Evolutionary conservation across 805 yeast species (phyloP).

Genomic region (Nakazawaea molendinolei): DNA sequence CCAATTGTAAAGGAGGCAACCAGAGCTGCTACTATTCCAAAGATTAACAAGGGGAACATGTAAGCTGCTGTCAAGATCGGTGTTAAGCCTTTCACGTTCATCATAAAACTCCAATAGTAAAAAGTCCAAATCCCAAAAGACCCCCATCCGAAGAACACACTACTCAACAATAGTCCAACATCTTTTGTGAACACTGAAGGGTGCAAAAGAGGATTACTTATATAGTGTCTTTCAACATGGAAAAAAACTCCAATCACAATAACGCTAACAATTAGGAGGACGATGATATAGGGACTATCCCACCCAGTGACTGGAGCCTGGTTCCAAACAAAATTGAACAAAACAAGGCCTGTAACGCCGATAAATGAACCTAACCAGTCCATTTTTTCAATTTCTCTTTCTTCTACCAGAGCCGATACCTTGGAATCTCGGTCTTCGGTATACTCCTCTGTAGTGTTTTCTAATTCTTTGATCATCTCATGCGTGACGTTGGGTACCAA

Average conservation of each 20-base stretch:
- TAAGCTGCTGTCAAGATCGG: constrained; percentile 41
- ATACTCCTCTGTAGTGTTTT: background rate
- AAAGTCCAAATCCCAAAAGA: constrained; percentile 71
- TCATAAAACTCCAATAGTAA: constrained; percentile 47
- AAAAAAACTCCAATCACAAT: constrained; percentile 38
- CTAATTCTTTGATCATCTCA: background rate
- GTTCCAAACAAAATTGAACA: constrained; percentile 66
- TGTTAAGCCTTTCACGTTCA: constrained; percentile 42
- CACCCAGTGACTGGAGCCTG: constrained; percentile 74
- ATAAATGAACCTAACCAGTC: constrained; percentile 48
- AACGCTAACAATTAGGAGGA: constrained; percentile 45
- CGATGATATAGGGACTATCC: constrained; percentile 51
- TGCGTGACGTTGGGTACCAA: constrained; percentile 28
- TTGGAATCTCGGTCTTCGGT: background rate
- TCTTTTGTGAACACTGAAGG: constrained; percentile 35
- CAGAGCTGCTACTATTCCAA: constrained; percentile 52
- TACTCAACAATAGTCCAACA: constrained; percentile 40
- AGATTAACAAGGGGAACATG: constrained; percentile 38
- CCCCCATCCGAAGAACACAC: constrained; percentile 66
- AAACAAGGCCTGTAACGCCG: constrained; percentile 54
- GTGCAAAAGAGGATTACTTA: constrained; percentile 50
- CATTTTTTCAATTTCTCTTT: constrained; percentile 26
- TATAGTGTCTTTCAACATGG: constrained; percentile 38
- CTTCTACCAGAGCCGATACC: background rate
- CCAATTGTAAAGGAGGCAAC: constrained; percentile 42